Conservation (phyloP, 2,329 filamentous ascomycete genomes). For the Ceratocystiopsis sp. region DNA sequence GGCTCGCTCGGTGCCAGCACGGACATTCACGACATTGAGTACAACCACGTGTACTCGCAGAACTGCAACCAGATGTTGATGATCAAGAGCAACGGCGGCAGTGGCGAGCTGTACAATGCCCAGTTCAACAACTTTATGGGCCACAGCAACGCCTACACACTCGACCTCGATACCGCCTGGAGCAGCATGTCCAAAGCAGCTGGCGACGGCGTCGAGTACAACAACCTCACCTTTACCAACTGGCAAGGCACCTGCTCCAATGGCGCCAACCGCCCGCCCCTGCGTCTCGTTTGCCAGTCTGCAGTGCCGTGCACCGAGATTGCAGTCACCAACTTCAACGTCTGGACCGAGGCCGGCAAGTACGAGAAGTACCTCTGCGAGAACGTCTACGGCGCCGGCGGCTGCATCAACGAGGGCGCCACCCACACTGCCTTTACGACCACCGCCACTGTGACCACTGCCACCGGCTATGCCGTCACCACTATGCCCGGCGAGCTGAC, state of each 20-base stretch:
- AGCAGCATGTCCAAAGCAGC: constrained; percentile 6
- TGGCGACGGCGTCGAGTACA: constrained; percentile 34
- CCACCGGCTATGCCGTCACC: not conserved
- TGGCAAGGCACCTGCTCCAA: constrained; percentile 37
- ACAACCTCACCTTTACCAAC: constrained; percentile 33
- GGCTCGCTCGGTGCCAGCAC: constrained; percentile 29
- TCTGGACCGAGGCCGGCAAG: constrained; percentile 11
- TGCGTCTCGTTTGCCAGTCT: constrained; percentile 23
- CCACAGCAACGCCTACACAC: constrained; percentile 38
- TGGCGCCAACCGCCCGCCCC: constrained; percentile 31
- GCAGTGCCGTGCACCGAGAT: constrained; percentile 9
- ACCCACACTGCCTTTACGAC: not conserved
- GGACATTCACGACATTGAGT: constrained; percentile 33
- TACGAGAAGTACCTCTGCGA: constrained; percentile 8
- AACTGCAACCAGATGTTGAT: constrained; percentile 46
- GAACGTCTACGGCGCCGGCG: constrained; percentile 10
- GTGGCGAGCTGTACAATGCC: constrained; percentile 31
- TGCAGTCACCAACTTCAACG: constrained; percentile 8
- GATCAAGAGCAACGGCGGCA: constrained; percentile 44
- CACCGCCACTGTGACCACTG: not conserved
- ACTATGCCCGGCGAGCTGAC: not conserved
- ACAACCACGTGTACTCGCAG: constrained; percentile 40
- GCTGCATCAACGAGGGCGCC: constrained; percentile 5
- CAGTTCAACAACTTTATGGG: constrained; percentile 42
- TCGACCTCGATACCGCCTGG: constrained; percentile 40